Percentiles rank a stretch among this genome's conserved stretches.
Evolutionary conservation across 176 grass and related monocot species (phyloP).

Genomic region (Aegilops tauschii): DNA sequence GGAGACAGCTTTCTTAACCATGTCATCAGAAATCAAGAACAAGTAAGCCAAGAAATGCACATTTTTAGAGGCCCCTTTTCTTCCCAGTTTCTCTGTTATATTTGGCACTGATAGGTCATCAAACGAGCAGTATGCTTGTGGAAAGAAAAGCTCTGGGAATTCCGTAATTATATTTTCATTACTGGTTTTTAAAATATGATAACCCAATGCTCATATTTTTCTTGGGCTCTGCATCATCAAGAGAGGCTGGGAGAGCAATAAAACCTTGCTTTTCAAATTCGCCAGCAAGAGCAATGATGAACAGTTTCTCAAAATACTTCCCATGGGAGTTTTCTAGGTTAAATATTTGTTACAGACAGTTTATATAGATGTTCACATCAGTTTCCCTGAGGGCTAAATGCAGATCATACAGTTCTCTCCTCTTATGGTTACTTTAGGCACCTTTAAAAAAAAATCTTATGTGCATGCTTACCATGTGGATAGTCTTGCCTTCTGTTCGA

Average conservation of each 20-base stretch:
- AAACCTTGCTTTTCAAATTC: too few species aligned
- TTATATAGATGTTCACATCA: neutral
- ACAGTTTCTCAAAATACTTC: too few species aligned
- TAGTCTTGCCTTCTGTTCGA: too few species aligned
- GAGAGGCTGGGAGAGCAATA: too few species aligned
- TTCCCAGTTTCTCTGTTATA: neutral
- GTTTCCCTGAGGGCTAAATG: neutral
- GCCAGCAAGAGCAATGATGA: too few species aligned
- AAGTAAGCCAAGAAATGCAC: constrained; percentile 38
- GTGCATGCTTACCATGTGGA: neutral
- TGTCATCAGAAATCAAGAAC: constrained; percentile 94
- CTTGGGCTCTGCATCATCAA: too few species aligned
- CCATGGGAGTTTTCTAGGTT: neutral
- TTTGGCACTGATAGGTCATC: neutral
- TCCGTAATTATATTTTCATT: neutral
- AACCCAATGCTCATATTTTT: too few species aligned
- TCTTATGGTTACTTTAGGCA: constrained; percentile 2
- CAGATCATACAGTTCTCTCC: neutral
- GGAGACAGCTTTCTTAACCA: constrained; percentile 88
- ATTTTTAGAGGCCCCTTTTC: neutral
- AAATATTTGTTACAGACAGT: neutral
- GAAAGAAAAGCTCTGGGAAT: neutral
- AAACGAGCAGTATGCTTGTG: neutral
- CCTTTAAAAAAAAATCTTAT: neutral
- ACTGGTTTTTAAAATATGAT: too few species aligned